Percentiles rank a stretch among this genome's conserved stretches.
These are phyloP conservation scores for Fusarium nodosum DNA, from an alignment of 2,329 filamentous ascomycete genomes.

Conservation along the genomic window DNA sequence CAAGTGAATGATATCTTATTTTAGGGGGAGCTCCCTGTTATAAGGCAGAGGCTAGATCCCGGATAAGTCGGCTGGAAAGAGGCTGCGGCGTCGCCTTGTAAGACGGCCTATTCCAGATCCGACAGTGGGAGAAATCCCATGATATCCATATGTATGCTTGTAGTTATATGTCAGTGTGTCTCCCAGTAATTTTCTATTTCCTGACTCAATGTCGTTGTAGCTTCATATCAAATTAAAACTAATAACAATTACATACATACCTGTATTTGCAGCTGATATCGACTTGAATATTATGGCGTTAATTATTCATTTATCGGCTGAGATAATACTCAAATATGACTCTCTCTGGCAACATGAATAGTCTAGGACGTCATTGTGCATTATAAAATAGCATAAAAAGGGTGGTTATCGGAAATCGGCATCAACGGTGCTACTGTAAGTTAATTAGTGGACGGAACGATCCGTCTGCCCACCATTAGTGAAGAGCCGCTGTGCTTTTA, in stretches of 20 bases:
- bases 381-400: background rate
- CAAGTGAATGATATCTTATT: background rate
- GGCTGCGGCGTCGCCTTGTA: background rate
- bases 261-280: background rate
- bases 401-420: background rate
- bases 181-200: background rate
- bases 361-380: background rate
- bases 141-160: background rate
- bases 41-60: background rate
- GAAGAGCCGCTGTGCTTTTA: no score
- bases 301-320: no score
- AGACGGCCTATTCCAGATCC: slow-evolving; percentile 4
- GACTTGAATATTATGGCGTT: rapidly evolving
- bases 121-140: background rate
- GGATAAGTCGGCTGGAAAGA: background rate
- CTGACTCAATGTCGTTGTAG: rapidly evolving
- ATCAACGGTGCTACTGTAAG: background rate
- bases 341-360: background rate
- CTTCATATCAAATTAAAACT: rapidly evolving
- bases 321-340: no score
- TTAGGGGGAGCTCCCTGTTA: background rate
- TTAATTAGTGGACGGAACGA: background rate
- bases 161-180: no score
- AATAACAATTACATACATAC: background rate
- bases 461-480: background rate